A percentile compares a stretch with the other conserved stretches of the same genome.
Evolutionary conservation across 306 rosid species (phyloP).

Genomic region (Datisca glomerata): DNA sequence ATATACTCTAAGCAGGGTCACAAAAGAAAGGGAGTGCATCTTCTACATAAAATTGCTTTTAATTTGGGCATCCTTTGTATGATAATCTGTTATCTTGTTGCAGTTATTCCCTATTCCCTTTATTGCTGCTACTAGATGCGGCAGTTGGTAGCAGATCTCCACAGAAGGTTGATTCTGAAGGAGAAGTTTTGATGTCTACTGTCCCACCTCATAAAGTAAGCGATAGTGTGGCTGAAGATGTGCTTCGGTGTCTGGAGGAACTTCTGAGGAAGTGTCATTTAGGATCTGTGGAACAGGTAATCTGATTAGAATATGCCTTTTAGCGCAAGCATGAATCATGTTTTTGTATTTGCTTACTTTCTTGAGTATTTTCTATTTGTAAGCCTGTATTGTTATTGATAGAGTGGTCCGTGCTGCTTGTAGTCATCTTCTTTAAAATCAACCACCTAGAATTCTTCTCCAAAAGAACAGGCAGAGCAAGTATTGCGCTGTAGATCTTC

Average conservation of each 20-base stretch:
- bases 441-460: no score
- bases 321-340: no score
- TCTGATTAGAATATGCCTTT: conserved; percentile 10
- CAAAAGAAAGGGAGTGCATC: neutral
- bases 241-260: conserved; percentile 70
- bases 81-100: conserved; percentile 3
- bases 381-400: no score
- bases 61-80: neutral
- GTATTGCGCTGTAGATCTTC: no score
- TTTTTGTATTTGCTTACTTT: no score
- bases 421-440: no score
- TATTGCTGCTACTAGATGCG: conserved; percentile 73
- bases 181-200: conserved; percentile 11
- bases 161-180: conserved; percentile 45
- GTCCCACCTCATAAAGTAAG: conserved; percentile 35
- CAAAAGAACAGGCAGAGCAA: no score
- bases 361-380: no score
- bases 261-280: conserved; percentile 67
- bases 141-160: conserved; percentile 56
- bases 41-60: neutral
- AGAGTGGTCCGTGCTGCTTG: no score
- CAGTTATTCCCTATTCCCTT: conserved; percentile 78
- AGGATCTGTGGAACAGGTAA: conserved; percentile 82
- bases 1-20: neutral
- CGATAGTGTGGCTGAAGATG: conserved; percentile 80